Base-by-base conservation (phyloP, 2,329 filamentous ascomycete species). In the Colletotrichum sojae region DNA sequence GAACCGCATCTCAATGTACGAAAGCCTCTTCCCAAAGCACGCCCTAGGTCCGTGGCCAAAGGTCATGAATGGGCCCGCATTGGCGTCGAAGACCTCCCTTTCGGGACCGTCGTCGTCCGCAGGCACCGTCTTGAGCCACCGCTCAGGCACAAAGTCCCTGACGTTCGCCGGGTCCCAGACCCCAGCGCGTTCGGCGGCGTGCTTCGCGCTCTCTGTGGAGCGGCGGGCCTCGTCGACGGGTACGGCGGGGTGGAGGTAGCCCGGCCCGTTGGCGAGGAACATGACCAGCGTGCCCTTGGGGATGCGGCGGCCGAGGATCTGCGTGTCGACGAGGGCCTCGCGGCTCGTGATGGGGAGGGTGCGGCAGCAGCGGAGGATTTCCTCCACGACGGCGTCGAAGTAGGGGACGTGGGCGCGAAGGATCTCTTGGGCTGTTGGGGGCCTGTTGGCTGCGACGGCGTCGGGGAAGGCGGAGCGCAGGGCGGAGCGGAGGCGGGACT, bases 1-100 rank as follows among this genome's bases (percentile, higher is more conserved):
- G 6, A 76, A 69, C 39, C 71, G 72, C 71, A 79, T 39, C 71
- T 79, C 75, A 3, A 78, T 18, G 43, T 76, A 75, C 8, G 76
- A 75, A 62, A 79, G 36, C 57, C 71, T 70, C 27, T 73, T 71
- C 5, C 76, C 77, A 27, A 73, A 79, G 43, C 77, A 79, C 2
- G 70, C 72, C 27, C 77, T 56, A 1, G 67, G 59, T 1, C 76
- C 76, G 4, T 71, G 20, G 1, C 76, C 72, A 22, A 77, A 78
- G 5, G 67, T 45, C 36, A 77, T 53, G 12, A 69, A 43, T 2
- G 77, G 76, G 2, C 77, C 76, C 0, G 74, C 72, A 40, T 66
- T 65, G 20, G 70, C 48, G 60, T 76, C 71, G 59, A 75, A 78
- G 27, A 66, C 68, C 51, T 65, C 66, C 12, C 25, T 27, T 55